A percentile compares a stretch with the other conserved stretches of the same genome.
These are phyloP conservation scores for Phytophthora citricola DNA, from an alignment of 352 stramenopile genomes.

Conservation along the genomic window DNA sequence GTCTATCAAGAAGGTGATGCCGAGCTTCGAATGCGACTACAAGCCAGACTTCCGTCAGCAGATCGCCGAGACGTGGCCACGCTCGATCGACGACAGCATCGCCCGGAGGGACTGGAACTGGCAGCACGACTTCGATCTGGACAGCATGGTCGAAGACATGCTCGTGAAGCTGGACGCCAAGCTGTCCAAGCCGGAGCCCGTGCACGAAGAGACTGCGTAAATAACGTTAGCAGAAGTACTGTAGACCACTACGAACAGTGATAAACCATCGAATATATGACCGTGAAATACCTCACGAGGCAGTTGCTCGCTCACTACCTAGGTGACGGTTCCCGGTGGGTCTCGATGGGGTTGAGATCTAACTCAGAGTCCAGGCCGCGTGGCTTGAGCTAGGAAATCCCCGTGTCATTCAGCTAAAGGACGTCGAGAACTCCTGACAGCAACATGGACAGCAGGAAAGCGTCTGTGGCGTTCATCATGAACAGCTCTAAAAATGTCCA, in stretches of 20 bases:
- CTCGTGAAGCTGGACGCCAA: conserved; percentile 85
- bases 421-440: conserved; percentile 10
- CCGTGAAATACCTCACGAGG: conserved; percentile 11
- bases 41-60: conserved; percentile 91
- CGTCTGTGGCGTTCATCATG: conserved; percentile 32
- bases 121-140: conserved; percentile 90
- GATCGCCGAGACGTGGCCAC: conserved; percentile 92
- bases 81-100: conserved; percentile 83
- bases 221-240: neutral
- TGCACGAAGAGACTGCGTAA: conserved; percentile 31
- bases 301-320: conserved; percentile 10
- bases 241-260: conserved; percentile 3
- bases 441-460: conserved; percentile 18
- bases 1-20: conserved; percentile 89
- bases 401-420: conserved; percentile 13
- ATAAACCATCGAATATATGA: conserved; percentile 30
- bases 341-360: conserved; percentile 10
- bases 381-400: neutral
- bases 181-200: conserved; percentile 42
- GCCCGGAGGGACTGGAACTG: conserved; percentile 90
- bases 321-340: conserved; percentile 19
- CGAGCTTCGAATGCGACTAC: conserved; percentile 89
- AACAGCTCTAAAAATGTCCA: conserved; percentile 16
- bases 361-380: neutral
- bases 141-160: conserved; percentile 92